Percentiles rank a stretch among this genome's conserved stretches.
phyloP scores from a whole-genome alignment of 2,329 filamentous ascomycete species.

The Exophiala sp. region DNA sequence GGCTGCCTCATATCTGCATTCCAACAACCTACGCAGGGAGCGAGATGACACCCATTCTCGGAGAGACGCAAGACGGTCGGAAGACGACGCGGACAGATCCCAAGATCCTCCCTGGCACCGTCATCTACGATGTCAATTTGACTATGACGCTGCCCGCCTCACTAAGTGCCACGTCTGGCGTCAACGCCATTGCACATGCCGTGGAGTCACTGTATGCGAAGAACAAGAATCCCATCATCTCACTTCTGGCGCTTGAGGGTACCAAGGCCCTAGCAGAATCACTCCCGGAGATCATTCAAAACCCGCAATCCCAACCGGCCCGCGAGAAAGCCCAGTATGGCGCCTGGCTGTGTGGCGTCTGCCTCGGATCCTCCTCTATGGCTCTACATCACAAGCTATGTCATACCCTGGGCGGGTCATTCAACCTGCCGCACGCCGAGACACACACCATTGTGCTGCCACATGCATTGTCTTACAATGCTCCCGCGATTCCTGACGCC shows the following conservation, averaged over 20 bases:
- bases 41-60: constrained; percentile 61
- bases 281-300: constrained; percentile 48
- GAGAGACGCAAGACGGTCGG: constrained; percentile 53
- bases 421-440: constrained; percentile 60
- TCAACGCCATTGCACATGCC: constrained; percentile 62
- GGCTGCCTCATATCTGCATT: constrained; percentile 53
- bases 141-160: constrained; percentile 53
- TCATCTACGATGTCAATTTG: constrained; percentile 60
- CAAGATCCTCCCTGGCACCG: constrained; percentile 54
- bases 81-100: constrained; percentile 55
- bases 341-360: constrained; percentile 59
- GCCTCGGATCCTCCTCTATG: constrained; percentile 56
- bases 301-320: constrained; percentile 42
- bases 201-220: constrained; percentile 59
- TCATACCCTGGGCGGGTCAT: constrained; percentile 58
- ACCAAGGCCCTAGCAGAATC: constrained; percentile 49
- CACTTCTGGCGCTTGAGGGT: constrained; percentile 54
- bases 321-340: constrained; percentile 54
- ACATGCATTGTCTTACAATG: constrained; percentile 59
- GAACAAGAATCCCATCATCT: constrained; percentile 57
- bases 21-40: constrained; percentile 58
- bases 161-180: constrained; percentile 53
- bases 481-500: constrained; percentile 48
- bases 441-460: constrained; percentile 60
- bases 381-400: constrained; percentile 63